Conservation (phyloP, 2,329 filamentous ascomycete genomes). For the Cercospora zeae-maydis region DNA sequence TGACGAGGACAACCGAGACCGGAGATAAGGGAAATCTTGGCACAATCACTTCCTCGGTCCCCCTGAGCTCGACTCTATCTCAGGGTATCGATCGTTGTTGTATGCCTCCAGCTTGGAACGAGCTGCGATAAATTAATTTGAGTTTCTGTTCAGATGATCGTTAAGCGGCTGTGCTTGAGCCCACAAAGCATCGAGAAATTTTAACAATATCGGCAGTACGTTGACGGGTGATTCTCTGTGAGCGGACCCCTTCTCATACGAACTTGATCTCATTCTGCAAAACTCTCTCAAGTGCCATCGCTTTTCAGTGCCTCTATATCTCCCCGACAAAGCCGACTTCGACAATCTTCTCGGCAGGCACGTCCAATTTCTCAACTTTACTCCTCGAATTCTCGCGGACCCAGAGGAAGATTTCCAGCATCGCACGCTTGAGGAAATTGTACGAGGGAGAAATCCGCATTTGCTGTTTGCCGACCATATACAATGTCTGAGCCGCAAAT, state of each 20-base stretch:
- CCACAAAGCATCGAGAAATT: no score
- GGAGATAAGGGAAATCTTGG: background rate
- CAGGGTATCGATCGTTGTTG: no score
- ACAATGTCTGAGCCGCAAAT: conserved; percentile 23
- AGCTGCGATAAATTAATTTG: no score
- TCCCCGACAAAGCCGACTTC: conserved; percentile 62
- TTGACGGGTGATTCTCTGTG: no score
- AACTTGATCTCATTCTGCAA: background rate
- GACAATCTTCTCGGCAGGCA: conserved; percentile 59
- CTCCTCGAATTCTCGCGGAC: conserved; percentile 63
- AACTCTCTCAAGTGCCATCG: background rate
- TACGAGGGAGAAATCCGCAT: conserved; percentile 22
- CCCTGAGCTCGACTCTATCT: background rate
- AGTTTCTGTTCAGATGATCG: no score
- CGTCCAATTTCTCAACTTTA: conserved; percentile 59
- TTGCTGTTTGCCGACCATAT: conserved; percentile 30
- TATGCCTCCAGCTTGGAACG: no score
- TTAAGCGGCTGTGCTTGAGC: no score
- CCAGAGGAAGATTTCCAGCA: conserved; percentile 58
- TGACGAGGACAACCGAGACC: background rate
- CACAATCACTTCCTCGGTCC: background rate
- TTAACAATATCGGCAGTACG: no score
- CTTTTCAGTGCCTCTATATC: background rate
- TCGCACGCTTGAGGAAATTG: conserved; percentile 38
- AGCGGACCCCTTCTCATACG: no score